These are phyloP conservation scores for Ceratobasidium sp. DNA, from an alignment of 1,284 basidiomycete genomes.

Conservation along the genomic window DNA sequence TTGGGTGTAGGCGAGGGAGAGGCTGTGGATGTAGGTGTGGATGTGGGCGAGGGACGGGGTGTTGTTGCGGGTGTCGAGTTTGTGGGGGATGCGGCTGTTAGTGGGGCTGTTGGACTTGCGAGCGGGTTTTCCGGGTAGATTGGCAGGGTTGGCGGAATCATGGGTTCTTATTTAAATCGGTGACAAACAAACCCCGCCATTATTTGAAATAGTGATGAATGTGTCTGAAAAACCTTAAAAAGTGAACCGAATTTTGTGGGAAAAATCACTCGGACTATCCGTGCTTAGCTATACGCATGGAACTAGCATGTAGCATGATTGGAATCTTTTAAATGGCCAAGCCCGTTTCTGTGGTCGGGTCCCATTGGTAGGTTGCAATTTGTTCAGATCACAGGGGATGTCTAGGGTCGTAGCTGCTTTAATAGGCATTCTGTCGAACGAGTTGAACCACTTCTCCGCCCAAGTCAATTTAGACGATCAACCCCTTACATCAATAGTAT, in stretches of 20 bases:
- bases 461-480: constrained; percentile 38
- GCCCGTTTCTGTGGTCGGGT: no score
- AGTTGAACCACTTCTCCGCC: constrained; percentile 42
- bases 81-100: constrained; percentile 74
- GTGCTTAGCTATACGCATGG: no score
- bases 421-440: constrained; percentile 15
- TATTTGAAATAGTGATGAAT: no score
- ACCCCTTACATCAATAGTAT: neutral
- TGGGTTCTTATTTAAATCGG: no score
- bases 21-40: constrained; percentile 73
- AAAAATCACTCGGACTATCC: no score
- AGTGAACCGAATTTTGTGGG: no score
- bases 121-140: constrained; percentile 40
- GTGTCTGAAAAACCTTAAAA: no score
- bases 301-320: no score
- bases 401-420: constrained; percentile 41
- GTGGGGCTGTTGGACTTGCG: constrained; percentile 69
- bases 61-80: constrained; percentile 73
- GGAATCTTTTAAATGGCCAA: no score
- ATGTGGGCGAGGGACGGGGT: constrained; percentile 66
- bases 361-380: no score
- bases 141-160: no score
- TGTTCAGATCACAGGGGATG: neutral
- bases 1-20: constrained; percentile 73
- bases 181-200: no score